These are phyloP conservation scores for Nemania abortiva DNA, from an alignment of 2,329 filamentous ascomycete species.

Conservation along the genomic window DNA sequence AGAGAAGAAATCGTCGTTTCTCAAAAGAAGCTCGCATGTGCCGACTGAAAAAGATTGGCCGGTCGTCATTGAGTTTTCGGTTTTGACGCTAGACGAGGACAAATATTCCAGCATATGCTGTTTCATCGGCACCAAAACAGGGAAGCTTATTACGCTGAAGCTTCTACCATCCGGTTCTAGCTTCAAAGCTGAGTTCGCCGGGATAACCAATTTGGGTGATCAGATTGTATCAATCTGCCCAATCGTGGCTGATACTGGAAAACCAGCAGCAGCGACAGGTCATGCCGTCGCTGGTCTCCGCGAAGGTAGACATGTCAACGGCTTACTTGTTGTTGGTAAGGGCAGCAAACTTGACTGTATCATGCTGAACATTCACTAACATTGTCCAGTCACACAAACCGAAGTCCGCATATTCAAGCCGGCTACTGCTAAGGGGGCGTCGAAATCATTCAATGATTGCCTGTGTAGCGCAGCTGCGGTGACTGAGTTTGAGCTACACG, in stretches of 20 bases:
- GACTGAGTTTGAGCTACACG: conserved; percentile 78
- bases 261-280: conserved; percentile 80
- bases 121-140: conserved; percentile 88
- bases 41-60: conserved; percentile 75
- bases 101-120: conserved; percentile 94
- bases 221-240: conserved; percentile 81
- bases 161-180: conserved; percentile 80
- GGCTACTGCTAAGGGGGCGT: conserved; percentile 86
- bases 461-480: conserved; percentile 86
- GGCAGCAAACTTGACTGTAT: not conserved
- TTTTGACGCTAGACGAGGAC: conserved; percentile 93
- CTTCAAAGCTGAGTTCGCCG: conserved; percentile 80
- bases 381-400: conserved; percentile 67
- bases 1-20: conserved; percentile 78
- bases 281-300: conserved; percentile 80
- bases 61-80: conserved; percentile 87
- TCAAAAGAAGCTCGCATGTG: conserved; percentile 65
- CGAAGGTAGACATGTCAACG: conserved; percentile 80
- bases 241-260: conserved; percentile 82
- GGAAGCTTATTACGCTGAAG: conserved; percentile 90
- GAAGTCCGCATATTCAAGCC: conserved; percentile 92
- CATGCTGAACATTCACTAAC: conserved; percentile 39
- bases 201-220: conserved; percentile 74
- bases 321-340: conserved; percentile 80
- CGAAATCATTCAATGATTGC: conserved; percentile 86